Evolutionary conservation across 75 land plant species (phyloP).

Genomic region (Picea sitchensis): DNA sequence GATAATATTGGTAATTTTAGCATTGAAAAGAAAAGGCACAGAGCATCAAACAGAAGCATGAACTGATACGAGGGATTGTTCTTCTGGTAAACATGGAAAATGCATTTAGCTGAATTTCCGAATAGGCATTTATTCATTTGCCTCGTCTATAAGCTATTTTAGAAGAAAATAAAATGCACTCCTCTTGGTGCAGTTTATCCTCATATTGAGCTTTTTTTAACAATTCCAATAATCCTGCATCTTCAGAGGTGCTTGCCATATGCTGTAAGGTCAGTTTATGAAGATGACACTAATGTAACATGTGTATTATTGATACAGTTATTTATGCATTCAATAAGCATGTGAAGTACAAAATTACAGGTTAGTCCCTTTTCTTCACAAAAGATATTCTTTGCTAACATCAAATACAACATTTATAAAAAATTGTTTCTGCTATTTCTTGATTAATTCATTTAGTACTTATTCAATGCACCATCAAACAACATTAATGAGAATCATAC

Average conservation of each 20-base stretch:
- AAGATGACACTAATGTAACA: background rate
- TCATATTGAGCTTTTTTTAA: background rate
- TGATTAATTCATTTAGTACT: background rate
- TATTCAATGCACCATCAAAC: background rate
- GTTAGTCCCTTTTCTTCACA: background rate
- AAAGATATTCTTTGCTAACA: background rate
- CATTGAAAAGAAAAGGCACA: background rate
- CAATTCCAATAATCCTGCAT: background rate
- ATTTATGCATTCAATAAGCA: background rate
- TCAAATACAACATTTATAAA: no score
- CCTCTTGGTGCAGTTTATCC: background rate
- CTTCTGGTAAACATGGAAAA: background rate
- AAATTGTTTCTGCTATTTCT: conserved; percentile 5
- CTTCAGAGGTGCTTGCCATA: background rate
- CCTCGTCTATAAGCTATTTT: background rate
- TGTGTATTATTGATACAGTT: background rate
- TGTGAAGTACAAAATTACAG: background rate
- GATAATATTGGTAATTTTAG: background rate
- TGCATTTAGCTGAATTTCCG: background rate
- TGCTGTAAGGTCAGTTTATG: background rate
- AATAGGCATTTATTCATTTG: background rate
- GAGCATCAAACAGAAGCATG: background rate
- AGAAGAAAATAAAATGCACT: background rate
- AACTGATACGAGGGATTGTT: conserved; percentile 4
- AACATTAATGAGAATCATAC: background rate